Conservation (phyloP, 2,329 filamentous ascomycete genomes). For the Hymenoscyphus scutula region DNA sequence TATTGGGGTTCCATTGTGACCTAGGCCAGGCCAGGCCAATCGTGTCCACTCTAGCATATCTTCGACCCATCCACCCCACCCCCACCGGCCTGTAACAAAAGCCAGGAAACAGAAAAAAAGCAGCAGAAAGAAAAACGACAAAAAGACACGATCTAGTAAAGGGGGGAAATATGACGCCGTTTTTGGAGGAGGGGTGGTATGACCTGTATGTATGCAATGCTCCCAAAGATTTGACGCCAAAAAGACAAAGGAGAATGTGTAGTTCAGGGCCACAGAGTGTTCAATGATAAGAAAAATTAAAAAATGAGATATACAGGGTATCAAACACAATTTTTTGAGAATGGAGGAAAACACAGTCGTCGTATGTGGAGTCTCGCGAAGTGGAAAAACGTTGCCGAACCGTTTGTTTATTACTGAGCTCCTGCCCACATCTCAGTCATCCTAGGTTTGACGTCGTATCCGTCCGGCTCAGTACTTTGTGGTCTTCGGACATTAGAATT, state of each 20-base stretch:
- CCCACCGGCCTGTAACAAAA: not conserved
- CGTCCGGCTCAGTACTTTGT: conserved; percentile 70
- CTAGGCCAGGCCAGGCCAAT: no score
- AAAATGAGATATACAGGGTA: conserved; percentile 34
- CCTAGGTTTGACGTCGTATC: conserved; percentile 61
- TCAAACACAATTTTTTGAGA: conserved; percentile 26
- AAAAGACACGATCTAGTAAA: not conserved
- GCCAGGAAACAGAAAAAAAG: not conserved
- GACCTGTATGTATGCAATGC: conserved; percentile 23
- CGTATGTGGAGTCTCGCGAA: not conserved
- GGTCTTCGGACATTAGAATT: conserved; percentile 67
- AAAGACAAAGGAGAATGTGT: conserved; percentile 13
- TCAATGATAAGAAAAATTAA: conserved; percentile 12
- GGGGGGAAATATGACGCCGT: conserved; percentile 15
- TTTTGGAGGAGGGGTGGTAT: conserved; percentile 9
- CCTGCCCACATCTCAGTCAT: conserved; percentile 53
- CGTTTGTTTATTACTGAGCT: conserved; percentile 40
- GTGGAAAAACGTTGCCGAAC: not conserved
- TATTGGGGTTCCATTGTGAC: no score
- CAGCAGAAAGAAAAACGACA: not conserved
- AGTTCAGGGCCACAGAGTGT: conserved; percentile 8
- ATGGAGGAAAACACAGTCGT: conserved; percentile 13
- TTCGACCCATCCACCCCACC: not conserved
- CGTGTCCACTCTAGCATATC: conserved; percentile 16
- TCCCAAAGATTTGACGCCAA: conserved; percentile 13